Percentiles rank a stretch among this genome's conserved stretches.
Evolutionary conservation across 1,284 basidiomycete species (phyloP).

Genomic region (Cerioporus squamosus): DNA sequence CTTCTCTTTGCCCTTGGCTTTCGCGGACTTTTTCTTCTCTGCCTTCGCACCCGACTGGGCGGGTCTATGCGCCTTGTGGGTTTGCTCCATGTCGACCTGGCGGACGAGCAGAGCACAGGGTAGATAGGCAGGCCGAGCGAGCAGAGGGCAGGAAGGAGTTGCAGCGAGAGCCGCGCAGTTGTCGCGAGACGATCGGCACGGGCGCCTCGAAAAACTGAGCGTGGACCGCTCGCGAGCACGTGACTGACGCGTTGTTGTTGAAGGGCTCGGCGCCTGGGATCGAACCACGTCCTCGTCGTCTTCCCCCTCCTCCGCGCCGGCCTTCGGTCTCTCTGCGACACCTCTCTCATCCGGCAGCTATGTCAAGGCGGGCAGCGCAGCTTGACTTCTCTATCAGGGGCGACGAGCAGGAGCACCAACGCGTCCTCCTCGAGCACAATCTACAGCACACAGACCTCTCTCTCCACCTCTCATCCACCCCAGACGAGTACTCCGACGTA

Average conservation of each 20-base stretch:
- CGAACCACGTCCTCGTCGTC: conserved; percentile 18
- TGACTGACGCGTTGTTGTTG: conserved; percentile 31
- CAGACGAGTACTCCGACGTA: conserved; percentile 51
- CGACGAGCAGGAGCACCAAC: conserved; percentile 71
- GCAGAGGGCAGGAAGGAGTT: no score
- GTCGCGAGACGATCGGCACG: neutral
- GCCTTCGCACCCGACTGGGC: conserved; percentile 75
- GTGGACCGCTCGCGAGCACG: conserved; percentile 29
- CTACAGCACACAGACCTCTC: conserved; percentile 73
- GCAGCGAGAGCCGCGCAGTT: no score
- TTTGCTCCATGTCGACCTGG: conserved; percentile 57
- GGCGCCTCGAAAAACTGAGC: conserved; percentile 12
- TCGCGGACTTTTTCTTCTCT: conserved; percentile 66
- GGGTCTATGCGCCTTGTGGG: conserved; percentile 80
- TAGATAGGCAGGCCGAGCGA: no score
- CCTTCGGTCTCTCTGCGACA: conserved; percentile 22
- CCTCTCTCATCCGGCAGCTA: conserved; percentile 20
- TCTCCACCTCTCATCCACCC: conserved; percentile 59
- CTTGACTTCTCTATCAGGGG: conserved; percentile 56
- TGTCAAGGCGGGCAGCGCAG: conserved; percentile 28
- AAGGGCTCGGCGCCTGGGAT: conserved; percentile 17
- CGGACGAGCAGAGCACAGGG: neutral
- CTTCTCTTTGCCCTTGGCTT: conserved; percentile 65
- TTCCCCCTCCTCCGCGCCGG: conserved; percentile 1
- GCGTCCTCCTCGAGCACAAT: conserved; percentile 76